Conservation (phyloP, 163 green algal genomes). For the Scenedesmus sp. region DNA sequence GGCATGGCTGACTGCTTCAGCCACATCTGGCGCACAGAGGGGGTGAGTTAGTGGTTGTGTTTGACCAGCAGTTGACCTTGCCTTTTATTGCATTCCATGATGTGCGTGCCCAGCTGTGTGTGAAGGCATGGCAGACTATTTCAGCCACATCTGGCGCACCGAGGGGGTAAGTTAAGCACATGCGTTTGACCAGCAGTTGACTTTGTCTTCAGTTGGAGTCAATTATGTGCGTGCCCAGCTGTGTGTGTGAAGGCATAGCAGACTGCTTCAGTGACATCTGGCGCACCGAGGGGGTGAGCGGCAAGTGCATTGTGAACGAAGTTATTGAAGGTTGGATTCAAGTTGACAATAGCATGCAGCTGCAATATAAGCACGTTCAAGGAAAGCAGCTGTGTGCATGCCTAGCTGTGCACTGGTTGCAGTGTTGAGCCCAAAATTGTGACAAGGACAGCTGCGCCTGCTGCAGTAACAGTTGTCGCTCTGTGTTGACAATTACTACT, state of each 20-base stretch:
- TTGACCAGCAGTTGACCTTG: not conserved
- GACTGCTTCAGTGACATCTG: conserved; percentile 74
- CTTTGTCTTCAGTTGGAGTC: too few relatives aligned
- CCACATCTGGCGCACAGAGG: conserved; percentile 75
- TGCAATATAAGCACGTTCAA: too few relatives aligned
- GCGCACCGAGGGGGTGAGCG: conserved; percentile 78
- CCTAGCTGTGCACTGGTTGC: too few relatives aligned
- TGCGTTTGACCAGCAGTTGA: not conserved
- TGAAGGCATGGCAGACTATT: conserved; percentile 64
- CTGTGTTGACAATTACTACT: not conserved
- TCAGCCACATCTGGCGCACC: conserved; percentile 64
- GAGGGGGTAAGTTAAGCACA: conserved; percentile 72
- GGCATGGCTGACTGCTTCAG: conserved; percentile 67
- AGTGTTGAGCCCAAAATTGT: too few relatives aligned
- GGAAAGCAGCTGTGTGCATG: too few relatives aligned
- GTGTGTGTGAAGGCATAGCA: conserved; percentile 58
- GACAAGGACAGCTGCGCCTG: too few relatives aligned
- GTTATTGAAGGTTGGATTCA: too few relatives aligned
- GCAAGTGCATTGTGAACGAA: conserved; percentile 13
- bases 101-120: conserved; percentile 46
- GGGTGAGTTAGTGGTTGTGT: conserved; percentile 58
- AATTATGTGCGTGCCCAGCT: too few relatives aligned
- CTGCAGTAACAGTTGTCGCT: too few relatives aligned
- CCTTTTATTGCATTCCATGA: too few relatives aligned
- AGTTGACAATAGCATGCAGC: too few relatives aligned